Percentiles rank a stretch among this genome's conserved stretches.
These are phyloP conservation scores for Psilocybe cyanescens DNA, from an alignment of 768 basidiomycete genomes.

Conservation along the genomic window DNA sequence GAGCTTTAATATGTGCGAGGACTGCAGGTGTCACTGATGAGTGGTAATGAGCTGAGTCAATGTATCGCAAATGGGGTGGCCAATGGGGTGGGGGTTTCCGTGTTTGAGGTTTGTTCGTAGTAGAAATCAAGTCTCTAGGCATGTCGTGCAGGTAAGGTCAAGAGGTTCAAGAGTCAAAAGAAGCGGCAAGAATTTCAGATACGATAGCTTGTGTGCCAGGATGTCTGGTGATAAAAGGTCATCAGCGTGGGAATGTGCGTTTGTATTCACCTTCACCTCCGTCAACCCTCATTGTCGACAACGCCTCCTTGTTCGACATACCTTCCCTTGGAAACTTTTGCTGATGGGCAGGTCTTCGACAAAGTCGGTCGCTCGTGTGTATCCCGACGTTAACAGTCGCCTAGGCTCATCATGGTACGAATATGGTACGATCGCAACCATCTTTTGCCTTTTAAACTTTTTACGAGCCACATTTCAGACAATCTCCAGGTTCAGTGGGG, in stretches of 20 bases:
- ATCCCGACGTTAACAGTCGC: constrained; percentile 86
- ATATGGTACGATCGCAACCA: constrained; percentile 66
- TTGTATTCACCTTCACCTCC: constrained; percentile 20
- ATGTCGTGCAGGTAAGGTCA: not conserved
- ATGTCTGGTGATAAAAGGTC: constrained; percentile 16
- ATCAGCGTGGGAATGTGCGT: constrained; percentile 29
- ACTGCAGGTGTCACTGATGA: constrained; percentile 53
- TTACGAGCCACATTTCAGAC: constrained; percentile 53
- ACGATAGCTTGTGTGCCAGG: not conserved
- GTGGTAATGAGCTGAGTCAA: constrained; percentile 56
- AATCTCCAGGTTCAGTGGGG: constrained; percentile 98
- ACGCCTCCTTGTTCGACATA: constrained; percentile 13
- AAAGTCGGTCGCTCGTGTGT: constrained; percentile 86
- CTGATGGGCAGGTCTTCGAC: constrained; percentile 73
- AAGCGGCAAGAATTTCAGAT: not conserved
- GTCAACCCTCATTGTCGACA: constrained; percentile 19
- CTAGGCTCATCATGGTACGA: constrained; percentile 93
- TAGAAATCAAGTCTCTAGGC: not conserved
- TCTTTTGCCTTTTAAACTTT: constrained; percentile 18
- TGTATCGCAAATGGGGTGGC: constrained; percentile 55
- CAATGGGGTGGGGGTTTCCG: constrained; percentile 22
- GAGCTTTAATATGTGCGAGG: constrained; percentile 40
- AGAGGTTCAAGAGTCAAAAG: not conserved
- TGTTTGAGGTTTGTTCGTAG: constrained; percentile 23
- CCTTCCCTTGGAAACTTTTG: constrained; percentile 15